Conservation (phyloP, 2,329 filamentous ascomycete genomes). For the Seiridium cupressi region DNA sequence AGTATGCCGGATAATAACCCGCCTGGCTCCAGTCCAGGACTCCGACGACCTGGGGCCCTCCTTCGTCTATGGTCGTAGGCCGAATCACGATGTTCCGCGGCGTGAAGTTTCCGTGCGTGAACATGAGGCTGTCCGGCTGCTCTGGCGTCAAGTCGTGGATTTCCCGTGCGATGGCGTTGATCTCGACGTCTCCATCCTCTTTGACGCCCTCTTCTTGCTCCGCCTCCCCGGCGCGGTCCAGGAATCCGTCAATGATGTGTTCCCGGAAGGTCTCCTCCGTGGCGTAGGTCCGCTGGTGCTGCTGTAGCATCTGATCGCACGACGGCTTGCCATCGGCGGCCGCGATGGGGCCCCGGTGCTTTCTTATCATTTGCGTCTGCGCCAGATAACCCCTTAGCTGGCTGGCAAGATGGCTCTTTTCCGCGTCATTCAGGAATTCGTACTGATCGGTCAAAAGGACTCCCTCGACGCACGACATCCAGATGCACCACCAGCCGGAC, state of each 20-base stretch:
- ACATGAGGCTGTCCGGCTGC: background rate
- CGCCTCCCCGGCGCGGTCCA: background rate
- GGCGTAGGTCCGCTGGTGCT: background rate
- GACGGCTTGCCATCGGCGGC: background rate
- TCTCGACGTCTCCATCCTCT: background rate
- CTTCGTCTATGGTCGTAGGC: background rate
- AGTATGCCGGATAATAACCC: background rate
- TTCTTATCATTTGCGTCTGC: background rate
- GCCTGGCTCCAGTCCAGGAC: conserved; percentile 1
- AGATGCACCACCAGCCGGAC: background rate
- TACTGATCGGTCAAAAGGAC: background rate
- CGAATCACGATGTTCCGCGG: background rate
- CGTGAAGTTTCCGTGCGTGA: background rate
- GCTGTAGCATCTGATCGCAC: background rate
- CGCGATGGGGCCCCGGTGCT: background rate
- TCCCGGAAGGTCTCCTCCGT: background rate
- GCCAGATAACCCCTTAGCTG: background rate
- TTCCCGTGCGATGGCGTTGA: background rate
- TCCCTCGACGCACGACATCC: background rate
- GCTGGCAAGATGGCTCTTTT: background rate
- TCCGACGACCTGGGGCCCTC: background rate
- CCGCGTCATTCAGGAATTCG: background rate
- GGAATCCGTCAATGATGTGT: background rate
- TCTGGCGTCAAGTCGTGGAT: background rate
- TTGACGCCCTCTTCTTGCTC: background rate